Evolutionary conservation across 2,329 filamentous ascomycete genomes (phyloP), one percentile per base, ranked within the genome.

Genomic region (Fusarium secorum): DNA sequence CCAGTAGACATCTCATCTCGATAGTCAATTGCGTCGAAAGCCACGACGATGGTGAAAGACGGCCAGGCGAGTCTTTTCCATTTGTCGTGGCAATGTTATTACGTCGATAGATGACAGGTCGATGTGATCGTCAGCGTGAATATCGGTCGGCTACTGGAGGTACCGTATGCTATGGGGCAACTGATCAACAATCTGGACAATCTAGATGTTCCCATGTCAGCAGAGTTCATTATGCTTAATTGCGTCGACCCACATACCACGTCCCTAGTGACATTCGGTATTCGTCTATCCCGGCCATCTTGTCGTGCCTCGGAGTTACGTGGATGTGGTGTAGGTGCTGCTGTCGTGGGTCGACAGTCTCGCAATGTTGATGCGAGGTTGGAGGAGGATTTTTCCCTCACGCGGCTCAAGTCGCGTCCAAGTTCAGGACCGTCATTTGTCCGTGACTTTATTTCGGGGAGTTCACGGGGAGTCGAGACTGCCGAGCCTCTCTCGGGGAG

Each of bases 41-140:
- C 73, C 73, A 66, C 51, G 56, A 46, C 39, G 54, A 75, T 75
- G 73, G 68, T 75, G 73, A 60, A 71, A 75, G 59, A 57, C 33
- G 44, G 52, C 45, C 41, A 36, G 22, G 11, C 42, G 48, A 38
- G 22, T 52, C 32, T 17, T 26, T 38, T 26, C 28, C 22, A 52
- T 26, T 52, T 28, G 22, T 38, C 33, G 24, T 18, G 18, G 17
- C 22, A 38, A n/a, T 28, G 32, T 26, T 28, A 42, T 58, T 42
- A 56, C 56, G 46, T 60, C 64, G 36, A 57, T 64, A 49, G 65
- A 58, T 65, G 65, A 54, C 57, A 42, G 45, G 32, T 42, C 36
- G 35, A 60, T 48, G 60, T 33, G 49, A n/a, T 45, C 54, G 22
- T 41, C 22, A 18, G n/a, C 32, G 30, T n/a, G 35, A 54, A 39